A percentile compares a stretch with the other conserved stretches of the same genome.
These are phyloP conservation scores for Colletotrichum coccodes DNA, from an alignment of 2,329 filamentous ascomycete genomes.

Conservation along the genomic window DNA sequence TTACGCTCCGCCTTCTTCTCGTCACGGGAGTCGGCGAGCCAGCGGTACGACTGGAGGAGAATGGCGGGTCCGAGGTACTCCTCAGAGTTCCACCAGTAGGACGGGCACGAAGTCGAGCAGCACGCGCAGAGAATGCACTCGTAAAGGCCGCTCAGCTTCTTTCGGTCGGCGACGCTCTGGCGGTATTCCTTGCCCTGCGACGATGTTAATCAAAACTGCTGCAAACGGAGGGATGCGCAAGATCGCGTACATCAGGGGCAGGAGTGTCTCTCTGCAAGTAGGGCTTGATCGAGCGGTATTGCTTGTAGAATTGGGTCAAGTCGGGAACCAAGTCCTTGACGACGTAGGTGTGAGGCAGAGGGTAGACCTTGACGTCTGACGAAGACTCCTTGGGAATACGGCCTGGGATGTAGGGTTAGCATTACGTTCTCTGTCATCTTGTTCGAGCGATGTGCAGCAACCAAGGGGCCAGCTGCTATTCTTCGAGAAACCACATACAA, in stretches of 20 bases:
- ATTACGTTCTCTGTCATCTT: neutral
- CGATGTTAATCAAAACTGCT: conserved; percentile 2
- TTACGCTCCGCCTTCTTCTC: conserved; percentile 89
- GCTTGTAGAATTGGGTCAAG: conserved; percentile 99
- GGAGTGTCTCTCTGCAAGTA: conserved; percentile 94
- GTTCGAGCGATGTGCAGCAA: neutral
- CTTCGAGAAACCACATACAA: conserved; percentile 70
- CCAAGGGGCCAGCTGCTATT: neutral
- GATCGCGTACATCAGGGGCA: conserved; percentile 77
- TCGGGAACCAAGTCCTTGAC: conserved; percentile 99
- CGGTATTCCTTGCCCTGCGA: conserved; percentile 87
- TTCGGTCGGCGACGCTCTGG: conserved; percentile 90
- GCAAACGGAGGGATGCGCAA: neutral
- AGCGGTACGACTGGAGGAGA: conserved; percentile 96
- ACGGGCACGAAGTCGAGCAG: conserved; percentile 99
- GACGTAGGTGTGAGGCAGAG: conserved; percentile 97
- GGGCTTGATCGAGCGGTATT: conserved; percentile 99
- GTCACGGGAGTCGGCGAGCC: conserved; percentile 95
- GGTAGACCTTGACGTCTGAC: conserved; percentile 93
- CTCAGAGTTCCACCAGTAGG: conserved; percentile 99
- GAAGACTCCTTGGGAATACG: conserved; percentile 87
- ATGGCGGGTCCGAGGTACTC: conserved; percentile 98
- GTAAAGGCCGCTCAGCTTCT: conserved; percentile 97
- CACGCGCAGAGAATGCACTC: conserved; percentile 99
- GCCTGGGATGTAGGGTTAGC: conserved; percentile 65